These are phyloP conservation scores for Botrytis tulipae DNA, from an alignment of 2,329 filamentous ascomycete genomes.

Conservation along the genomic window DNA sequence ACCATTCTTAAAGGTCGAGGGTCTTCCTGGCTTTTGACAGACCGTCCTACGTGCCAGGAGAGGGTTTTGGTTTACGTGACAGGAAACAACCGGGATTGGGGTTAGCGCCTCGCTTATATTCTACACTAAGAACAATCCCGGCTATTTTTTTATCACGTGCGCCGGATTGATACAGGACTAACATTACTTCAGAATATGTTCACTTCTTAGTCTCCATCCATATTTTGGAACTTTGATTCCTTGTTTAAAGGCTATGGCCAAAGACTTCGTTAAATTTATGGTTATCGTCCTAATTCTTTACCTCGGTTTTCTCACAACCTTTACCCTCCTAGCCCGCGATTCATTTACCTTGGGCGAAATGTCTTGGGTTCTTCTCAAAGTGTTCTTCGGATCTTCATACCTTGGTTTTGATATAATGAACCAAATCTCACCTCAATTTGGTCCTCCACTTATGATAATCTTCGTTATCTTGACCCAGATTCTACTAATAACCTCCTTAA, in stretches of 20 bases:
- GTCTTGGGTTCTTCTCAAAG: constrained; percentile 75
- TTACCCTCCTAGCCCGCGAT: constrained; percentile 73
- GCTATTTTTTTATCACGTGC: too few relatives aligned
- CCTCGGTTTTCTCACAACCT: constrained; percentile 84
- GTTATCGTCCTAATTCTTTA: constrained; percentile 69
- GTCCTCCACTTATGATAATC: constrained; percentile 46
- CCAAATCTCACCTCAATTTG: constrained; percentile 33
- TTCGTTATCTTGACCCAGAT: constrained; percentile 79
- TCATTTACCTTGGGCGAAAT: constrained; percentile 63
- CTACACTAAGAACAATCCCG: too few relatives aligned
- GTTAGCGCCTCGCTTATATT: too few relatives aligned
- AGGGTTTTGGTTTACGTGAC: too few relatives aligned
- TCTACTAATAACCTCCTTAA: constrained; percentile 73
- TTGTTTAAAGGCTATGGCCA: constrained; percentile 89
- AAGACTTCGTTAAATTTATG: constrained; percentile 84
- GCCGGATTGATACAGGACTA: constrained; percentile 5
- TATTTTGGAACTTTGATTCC: constrained; percentile 91
- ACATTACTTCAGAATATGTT: constrained; percentile 63
- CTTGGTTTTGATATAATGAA: constrained; percentile 37
- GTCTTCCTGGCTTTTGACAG: too few relatives aligned
- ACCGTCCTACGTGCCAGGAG: too few relatives aligned
- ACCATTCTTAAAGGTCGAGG: too few relatives aligned
- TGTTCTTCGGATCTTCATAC: constrained; percentile 67
- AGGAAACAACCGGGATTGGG: too few relatives aligned
- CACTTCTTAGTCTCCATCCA: constrained; percentile 79